phyloP scores from a whole-genome alignment of 2,329 filamentous ascomycete species.

The Sporothrix variecibatus region DNA sequence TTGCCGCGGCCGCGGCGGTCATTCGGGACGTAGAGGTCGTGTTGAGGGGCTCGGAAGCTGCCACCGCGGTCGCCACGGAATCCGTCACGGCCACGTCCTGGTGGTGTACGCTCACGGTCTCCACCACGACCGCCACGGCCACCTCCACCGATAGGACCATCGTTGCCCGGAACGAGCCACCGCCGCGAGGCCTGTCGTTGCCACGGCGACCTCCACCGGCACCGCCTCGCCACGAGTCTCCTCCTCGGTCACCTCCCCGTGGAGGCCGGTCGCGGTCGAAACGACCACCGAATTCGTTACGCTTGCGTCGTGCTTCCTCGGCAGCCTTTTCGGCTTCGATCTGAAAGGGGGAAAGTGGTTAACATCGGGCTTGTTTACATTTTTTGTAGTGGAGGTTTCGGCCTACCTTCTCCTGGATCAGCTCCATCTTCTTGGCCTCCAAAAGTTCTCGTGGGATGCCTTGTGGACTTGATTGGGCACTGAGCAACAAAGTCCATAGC shows the following conservation, averaged over 20 bases:
- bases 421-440: conserved; percentile 92
- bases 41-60: conserved; percentile 35
- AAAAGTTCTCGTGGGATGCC: conserved; percentile 93
- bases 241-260: conserved; percentile 44
- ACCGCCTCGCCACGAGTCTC: conserved; percentile 57
- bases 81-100: conserved; percentile 44
- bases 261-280: conserved; percentile 47
- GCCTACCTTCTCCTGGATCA: conserved; percentile 88
- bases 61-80: conserved; percentile 48
- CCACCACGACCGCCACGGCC: conserved; percentile 47
- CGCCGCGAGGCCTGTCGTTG: conserved; percentile 14
- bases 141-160: conserved; percentile 49
- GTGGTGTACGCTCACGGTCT: conserved; percentile 52
- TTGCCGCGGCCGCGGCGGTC: conserved; percentile 44
- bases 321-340: conserved; percentile 80
- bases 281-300: conserved; percentile 54
- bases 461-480: conserved; percentile 82
- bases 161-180: conserved; percentile 39
- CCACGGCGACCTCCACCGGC: conserved; percentile 56
- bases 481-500: conserved; percentile 87
- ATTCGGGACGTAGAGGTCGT: conserved; percentile 58
- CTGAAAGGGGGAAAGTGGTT: conserved; percentile 45
- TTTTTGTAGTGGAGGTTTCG: too few species aligned
- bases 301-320: conserved; percentile 70
- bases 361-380: neutral